phyloP scores from a whole-genome alignment of 805 yeast genomes.

The Saccharomycopsis malanga region DNA sequence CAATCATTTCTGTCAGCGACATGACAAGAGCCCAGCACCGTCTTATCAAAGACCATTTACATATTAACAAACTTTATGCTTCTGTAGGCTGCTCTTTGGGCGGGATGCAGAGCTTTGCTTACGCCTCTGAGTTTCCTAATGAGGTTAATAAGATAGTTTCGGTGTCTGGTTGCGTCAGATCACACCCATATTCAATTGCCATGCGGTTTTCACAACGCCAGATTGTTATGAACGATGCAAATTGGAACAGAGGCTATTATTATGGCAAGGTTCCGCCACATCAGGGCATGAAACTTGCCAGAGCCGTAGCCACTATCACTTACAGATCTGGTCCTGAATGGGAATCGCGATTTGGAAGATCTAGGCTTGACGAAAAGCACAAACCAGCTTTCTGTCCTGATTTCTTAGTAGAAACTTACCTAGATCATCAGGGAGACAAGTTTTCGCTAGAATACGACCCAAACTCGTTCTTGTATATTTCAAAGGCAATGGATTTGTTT shows the following conservation, averaged over 20 bases:
- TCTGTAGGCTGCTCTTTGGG: constrained; percentile 93
- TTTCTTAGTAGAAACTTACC: constrained; percentile 82
- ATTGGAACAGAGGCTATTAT: constrained; percentile 88
- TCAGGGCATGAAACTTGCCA: constrained; percentile 87
- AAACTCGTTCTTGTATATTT: constrained; percentile 76
- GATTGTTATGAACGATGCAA: constrained; percentile 88
- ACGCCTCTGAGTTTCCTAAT: constrained; percentile 75
- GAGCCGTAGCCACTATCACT: constrained; percentile 91
- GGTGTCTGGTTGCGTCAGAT: constrained; percentile 89
- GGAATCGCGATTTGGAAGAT: constrained; percentile 88
- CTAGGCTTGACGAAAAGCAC: constrained; percentile 68
- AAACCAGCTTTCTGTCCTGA: constrained; percentile 92
- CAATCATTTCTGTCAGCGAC: constrained; percentile 77
- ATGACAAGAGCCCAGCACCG: constrained; percentile 87
- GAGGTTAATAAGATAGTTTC: constrained; percentile 65
- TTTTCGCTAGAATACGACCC: constrained; percentile 89
- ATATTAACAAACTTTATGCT: constrained; percentile 60
- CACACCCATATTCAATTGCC: constrained; percentile 92
- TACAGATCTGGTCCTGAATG: constrained; percentile 96
- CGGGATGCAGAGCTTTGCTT: constrained; percentile 96
- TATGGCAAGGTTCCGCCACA: constrained; percentile 82
- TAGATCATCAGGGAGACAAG: constrained; percentile 93
- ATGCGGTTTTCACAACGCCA: constrained; percentile 90
- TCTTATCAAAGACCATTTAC: constrained; percentile 54
- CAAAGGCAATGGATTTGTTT: constrained; percentile 92